Evolutionary conservation across 768 basidiomycete species (phyloP).

Genomic region (Lactarius evosmus): DNA sequence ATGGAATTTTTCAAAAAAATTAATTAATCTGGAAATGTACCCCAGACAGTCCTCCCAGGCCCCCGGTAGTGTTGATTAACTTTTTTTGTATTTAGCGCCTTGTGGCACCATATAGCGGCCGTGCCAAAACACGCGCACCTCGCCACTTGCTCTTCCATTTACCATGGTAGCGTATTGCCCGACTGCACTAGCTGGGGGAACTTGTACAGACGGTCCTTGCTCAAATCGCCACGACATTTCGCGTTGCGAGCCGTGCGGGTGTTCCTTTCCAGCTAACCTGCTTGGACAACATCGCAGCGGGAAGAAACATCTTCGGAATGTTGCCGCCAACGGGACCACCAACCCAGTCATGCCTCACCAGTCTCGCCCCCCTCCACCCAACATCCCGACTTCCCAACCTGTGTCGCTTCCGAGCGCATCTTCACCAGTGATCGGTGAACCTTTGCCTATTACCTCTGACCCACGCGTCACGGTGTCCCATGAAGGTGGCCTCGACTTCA

Average conservation of each 20-base stretch:
- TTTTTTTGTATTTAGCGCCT: not conserved
- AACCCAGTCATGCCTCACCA: not conserved
- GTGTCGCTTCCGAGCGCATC: not conserved
- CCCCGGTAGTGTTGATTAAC: too few species aligned
- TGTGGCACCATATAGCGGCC: not conserved
- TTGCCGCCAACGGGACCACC: not conserved
- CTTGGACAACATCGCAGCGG: constrained; percentile 4
- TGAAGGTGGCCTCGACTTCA: constrained; percentile 17
- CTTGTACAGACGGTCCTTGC: constrained; percentile 27
- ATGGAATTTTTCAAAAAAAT: too few species aligned
- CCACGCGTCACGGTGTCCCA: constrained; percentile 10
- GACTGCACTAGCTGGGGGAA: constrained; percentile 17
- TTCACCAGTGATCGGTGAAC: not conserved
- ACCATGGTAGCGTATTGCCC: constrained; percentile 14
- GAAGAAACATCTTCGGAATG: constrained; percentile 11
- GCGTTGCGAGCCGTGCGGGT: constrained; percentile 30
- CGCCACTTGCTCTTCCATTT: constrained; percentile 5
- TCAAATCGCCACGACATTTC: constrained; percentile 26
- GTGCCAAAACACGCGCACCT: not conserved
- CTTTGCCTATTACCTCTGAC: not conserved
- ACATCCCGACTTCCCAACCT: not conserved
- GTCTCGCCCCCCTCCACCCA: not conserved
- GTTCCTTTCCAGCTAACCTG: constrained; percentile 5
- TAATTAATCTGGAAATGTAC: too few species aligned
- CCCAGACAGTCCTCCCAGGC: too few species aligned